Evolutionary conservation across 2,329 filamentous ascomycete species (phyloP), one percentile per base, ranked within the genome.

Genomic region (Endoconidiophora laricicola): DNA sequence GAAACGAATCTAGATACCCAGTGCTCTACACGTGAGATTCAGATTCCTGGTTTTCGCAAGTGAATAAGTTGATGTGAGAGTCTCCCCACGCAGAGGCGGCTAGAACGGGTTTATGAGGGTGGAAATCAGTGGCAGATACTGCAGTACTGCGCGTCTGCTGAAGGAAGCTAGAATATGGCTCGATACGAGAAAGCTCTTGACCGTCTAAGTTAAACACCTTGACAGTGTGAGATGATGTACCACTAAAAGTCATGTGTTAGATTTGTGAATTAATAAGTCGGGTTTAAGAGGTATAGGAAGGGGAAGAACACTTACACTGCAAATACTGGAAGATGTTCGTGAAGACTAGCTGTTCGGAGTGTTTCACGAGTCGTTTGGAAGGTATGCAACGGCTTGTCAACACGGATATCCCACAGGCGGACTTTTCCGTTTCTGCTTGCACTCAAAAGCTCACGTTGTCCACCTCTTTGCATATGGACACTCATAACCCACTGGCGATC

Each of bases 311-410:
- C 82, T 73, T 80, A 88, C 83, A 88, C 78, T 57, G 86, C 86
- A 69, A 98, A 95, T 10, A 98, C 88, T 23, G 91, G 91, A 49
- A 94, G 78, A 65, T 98, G 91, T 65, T 98, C 91, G 63, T 98
- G 91, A 40, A 91, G 88, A 62, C 84, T 91, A 52, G 94, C 74
- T 16, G 86, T 94, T 50, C 87, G 78, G 54, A 94, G 72, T 6
- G 82, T 83, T 58, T 88, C 80, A 54, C 74, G 79, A 2, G 85
- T 90, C 5, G 83, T 79, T 60, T 78, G 73, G 59, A 90, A 82
- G 2, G 78, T 78, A 54, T 80, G 79, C 46, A 94, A 70, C 4
- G 83, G 80, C 57, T 74, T 73, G 55, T 91, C 83, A 78, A 86
- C 86, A 45, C 91, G 78, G 46, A 98, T 86, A 63, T 98, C 91